These are phyloP conservation scores for Starmerella apis DNA, from an alignment of 805 yeast genomes.

Conservation along the genomic window DNA sequence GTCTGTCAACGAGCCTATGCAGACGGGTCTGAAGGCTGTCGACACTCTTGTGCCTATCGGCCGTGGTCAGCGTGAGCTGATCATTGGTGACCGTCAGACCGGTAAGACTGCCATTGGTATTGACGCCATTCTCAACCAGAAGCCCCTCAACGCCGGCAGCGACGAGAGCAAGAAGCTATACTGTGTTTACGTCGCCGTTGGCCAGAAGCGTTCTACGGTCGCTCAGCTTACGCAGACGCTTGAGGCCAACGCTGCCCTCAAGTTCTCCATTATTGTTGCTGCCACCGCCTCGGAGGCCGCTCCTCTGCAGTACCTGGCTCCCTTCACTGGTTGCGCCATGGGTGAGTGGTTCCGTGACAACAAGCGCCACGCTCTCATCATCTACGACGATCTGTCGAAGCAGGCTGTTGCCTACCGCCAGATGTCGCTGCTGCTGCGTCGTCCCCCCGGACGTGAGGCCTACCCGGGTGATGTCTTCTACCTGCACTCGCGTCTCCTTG, in stretches of 20 bases:
- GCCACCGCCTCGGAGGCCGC: constrained; percentile 99
- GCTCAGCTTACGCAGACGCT: constrained; percentile 99
- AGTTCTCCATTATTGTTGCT: constrained; percentile 95
- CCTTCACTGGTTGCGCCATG: constrained; percentile 98
- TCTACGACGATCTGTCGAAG: constrained; percentile 96
- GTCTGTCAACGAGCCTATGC: constrained; percentile 98
- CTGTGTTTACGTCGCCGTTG: constrained; percentile 99
- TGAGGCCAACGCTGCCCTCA: constrained; percentile 95
- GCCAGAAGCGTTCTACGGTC: constrained; percentile 99
- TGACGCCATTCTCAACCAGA: constrained; percentile 97
- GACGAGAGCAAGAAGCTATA: constrained; percentile 97
- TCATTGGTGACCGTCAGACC: constrained; percentile 99
- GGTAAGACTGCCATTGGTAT: constrained; percentile 99
- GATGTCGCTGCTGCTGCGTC: constrained; percentile 91
- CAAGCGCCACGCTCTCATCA: constrained; percentile 92
- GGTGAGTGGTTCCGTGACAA: constrained; percentile 99
- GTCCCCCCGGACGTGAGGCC: constrained; percentile 96
- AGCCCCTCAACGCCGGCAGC: constrained; percentile 91
- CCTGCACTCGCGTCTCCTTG: constrained; percentile 88
- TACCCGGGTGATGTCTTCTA: constrained; percentile 96
- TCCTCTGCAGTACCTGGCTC: constrained; percentile 99
- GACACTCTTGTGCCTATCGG: constrained; percentile 99
- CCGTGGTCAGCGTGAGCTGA: constrained; percentile 99
- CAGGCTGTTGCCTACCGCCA: constrained; percentile 99
- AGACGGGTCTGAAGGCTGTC: constrained; percentile 98